These are phyloP conservation scores for Lentinula edodes DNA, from an alignment of 768 basidiomycete species.

Conservation along the genomic window DNA sequence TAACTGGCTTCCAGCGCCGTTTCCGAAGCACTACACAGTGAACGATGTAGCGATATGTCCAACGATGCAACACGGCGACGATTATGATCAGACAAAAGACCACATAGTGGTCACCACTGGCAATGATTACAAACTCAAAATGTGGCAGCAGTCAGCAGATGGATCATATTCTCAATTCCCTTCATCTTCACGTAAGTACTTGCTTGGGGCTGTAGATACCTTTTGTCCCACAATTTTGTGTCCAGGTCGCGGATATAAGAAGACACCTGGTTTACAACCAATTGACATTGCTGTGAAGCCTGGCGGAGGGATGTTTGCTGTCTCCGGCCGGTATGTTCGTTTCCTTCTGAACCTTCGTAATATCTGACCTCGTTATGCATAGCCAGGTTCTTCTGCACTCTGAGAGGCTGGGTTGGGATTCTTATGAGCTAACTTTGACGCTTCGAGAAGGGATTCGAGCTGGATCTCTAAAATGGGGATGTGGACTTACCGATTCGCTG, in stretches of 20 bases:
- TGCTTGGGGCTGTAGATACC: neutral
- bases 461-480: constrained; percentile 53
- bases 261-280: constrained; percentile 19
- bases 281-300: constrained; percentile 11
- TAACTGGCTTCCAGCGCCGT: constrained; percentile 5
- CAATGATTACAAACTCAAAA: neutral
- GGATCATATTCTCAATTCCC: constrained; percentile 6
- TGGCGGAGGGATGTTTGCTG: constrained; percentile 12
- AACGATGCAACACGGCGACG: neutral
- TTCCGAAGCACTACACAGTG: constrained; percentile 44
- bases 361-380: constrained; percentile 6
- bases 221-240: neutral
- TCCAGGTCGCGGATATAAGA: constrained; percentile 16
- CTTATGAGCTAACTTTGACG: neutral
- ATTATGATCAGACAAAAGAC: neutral
- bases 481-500: constrained; percentile 25
- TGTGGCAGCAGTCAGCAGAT: constrained; percentile 6
- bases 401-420: neutral
- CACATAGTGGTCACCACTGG: constrained; percentile 25
- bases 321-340: constrained; percentile 8
- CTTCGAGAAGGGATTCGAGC: constrained; percentile 10
- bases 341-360: constrained; percentile 13
- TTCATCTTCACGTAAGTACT: neutral
- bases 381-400: neutral
- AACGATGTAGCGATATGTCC: constrained; percentile 54